A percentile compares a stretch with the other conserved stretches of the same genome.
These are phyloP conservation scores for Penicillium italicum DNA, from an alignment of 2,329 filamentous ascomycete species.

Conservation along the genomic window DNA sequence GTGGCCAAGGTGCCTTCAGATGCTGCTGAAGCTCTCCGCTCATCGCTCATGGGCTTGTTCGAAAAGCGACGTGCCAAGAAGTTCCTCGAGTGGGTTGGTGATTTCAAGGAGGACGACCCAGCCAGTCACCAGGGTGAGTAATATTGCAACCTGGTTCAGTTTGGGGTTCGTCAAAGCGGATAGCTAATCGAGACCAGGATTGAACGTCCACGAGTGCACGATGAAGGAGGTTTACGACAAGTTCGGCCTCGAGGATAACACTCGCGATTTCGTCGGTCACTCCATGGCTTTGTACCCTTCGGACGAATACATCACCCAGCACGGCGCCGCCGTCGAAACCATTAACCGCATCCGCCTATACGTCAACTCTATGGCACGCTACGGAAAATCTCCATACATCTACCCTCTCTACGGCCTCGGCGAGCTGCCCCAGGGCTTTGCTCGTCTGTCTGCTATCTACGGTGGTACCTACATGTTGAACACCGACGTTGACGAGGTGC, in stretches of 20 bases:
- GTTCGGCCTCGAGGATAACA: constrained; percentile 83
- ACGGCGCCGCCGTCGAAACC: constrained; percentile 73
- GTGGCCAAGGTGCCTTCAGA: constrained; percentile 97
- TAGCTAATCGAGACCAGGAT: constrained; percentile 52
- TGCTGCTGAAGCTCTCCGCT: constrained; percentile 82
- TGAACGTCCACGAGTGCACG: constrained; percentile 72
- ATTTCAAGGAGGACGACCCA: constrained; percentile 76
- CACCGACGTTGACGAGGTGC: constrained; percentile 84
- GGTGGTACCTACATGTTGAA: constrained; percentile 99
- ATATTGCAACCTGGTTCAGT: constrained; percentile 28
- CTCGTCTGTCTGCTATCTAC: constrained; percentile 95
- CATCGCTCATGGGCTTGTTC: constrained; percentile 92
- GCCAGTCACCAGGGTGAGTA: constrained; percentile 77
- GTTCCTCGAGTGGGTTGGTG: constrained; percentile 93
- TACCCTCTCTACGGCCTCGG: constrained; percentile 97
- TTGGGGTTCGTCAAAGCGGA: not conserved
- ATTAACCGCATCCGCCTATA: constrained; percentile 93
- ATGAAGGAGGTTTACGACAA: constrained; percentile 99
- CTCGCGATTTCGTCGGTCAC: constrained; percentile 94
- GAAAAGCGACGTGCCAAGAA: constrained; percentile 97
- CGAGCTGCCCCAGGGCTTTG: constrained; percentile 96
- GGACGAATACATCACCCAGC: constrained; percentile 75
- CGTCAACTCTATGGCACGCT: constrained; percentile 94
- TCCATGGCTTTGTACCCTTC: constrained; percentile 95
- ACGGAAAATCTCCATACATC: constrained; percentile 98